Base-by-base conservation (phyloP, 129 eudicot genomes). In the Saposhnikovia divaricata region DNA sequence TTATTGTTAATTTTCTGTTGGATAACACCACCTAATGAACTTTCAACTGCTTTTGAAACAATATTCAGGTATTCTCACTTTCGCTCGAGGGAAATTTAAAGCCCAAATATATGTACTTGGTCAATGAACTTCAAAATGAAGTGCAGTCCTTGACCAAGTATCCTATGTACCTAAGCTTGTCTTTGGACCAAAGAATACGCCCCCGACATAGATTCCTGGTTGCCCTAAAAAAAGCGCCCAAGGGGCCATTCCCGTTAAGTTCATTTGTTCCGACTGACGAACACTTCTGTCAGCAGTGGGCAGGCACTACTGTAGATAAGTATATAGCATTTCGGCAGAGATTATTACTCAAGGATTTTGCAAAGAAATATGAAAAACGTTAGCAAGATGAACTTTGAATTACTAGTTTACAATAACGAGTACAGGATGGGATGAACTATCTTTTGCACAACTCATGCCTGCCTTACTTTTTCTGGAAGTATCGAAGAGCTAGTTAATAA, bases 271-370 rank as follows among this genome's bases (percentile, higher is more conserved):
- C 97, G 78, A 89, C 92, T 28, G 99, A 95, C 79, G 99, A 92
- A 85, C 81, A 81, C 78, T 95, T 95, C 81, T 95, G 99, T 84
- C 94, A 88, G 87, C 92, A 95, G 72, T 95, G 99, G 99, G 97
- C 98, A 6, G 88, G 93, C 81, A 92, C 96, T 76, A 92, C 91
- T 78, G 70, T 92, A 68, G 97, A 95, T 80, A 90, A 90, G 80
- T 95, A 95, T 83, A 69, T 95, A 77, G 99, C 88, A 28, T 95
- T 95, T 80, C 90, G 99, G 47, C 94, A 95, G 87, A 82, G 85
- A 66, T 83, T 95, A 77, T 79, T 89, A 55, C 94, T 90, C 43
- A 87, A 89, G 88, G 97, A 92, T 63, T 79, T 90, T 13, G 99
- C 95, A 6, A 87, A 88, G 84, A 95, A 95, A 59, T 90, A 95